Base-by-base conservation (phyloP, 2,329 filamentous ascomycete genomes). In the Beauveria australis region DNA sequence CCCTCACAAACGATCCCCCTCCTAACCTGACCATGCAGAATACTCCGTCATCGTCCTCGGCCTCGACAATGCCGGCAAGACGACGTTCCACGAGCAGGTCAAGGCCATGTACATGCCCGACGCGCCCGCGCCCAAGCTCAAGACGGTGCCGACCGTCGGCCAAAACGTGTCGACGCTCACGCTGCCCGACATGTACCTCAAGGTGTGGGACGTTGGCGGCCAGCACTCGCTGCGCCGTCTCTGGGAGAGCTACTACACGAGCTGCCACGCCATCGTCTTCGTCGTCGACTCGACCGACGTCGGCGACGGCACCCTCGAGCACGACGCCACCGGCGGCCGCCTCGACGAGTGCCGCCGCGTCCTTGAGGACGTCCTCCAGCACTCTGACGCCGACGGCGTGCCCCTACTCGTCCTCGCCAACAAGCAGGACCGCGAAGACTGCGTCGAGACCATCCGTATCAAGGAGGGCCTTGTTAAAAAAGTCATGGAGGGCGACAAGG, bases 61-160 rank as follows among this genome's bases (percentile, higher is more conserved):
- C 64, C 89, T 97, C 71, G 94, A 97, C 80, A 97, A 97, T 73
- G 94, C 94, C 63, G 94, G 94, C 75, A 97, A 97, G 81, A 97
- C 94, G 46, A 97, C 94, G 28, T 92, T 97, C 72, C 92, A 97
- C 76, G 91, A 95, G 72, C 92, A 97, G 75, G 91, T 97, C 75
- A 97, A 96, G 77, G 85, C 91, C 59, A 82, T 95, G 71, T 96
- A 91, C 81, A 81, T 86, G 64, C 81, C 85, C 49, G 79, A 80
- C 64, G 77, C 76, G 61, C 82, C 79, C 58, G 83, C 77, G 73
- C 89, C 78, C 70, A 92, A 81, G 76, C 85, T 79, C 67, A 92
- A 94, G 73, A 97, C 93, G 49, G 93, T 97, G 8, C 94, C 94
- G 30, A 99, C 94, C 22, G 93, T 97, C 68, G 94, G 94, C 66